Percentiles rank a stretch among this genome's conserved stretches.
phyloP scores from a whole-genome alignment of 768 basidiomycete species.

The Exidia glandulosa region DNA sequence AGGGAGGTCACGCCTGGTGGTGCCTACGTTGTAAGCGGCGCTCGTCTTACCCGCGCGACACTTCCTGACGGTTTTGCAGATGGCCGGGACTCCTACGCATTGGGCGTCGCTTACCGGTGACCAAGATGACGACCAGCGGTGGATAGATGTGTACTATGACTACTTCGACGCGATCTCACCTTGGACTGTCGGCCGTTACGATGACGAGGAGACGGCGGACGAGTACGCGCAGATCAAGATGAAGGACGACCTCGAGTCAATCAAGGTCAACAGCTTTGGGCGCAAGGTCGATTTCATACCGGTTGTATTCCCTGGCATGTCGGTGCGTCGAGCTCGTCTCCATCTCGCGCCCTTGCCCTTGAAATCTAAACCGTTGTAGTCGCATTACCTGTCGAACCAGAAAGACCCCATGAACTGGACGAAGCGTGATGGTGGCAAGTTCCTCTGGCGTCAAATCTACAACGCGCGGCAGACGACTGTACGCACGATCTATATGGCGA shows the following conservation, averaged over 20 bases:
- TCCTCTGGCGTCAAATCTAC: constrained; percentile 70
- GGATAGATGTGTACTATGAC: constrained; percentile 60
- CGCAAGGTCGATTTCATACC: constrained; percentile 73
- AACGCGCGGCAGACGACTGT: constrained; percentile 53
- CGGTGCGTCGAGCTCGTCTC: constrained; percentile 37
- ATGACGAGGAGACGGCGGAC: constrained; percentile 49
- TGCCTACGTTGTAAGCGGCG: constrained; percentile 38
- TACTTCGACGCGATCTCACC: constrained; percentile 73
- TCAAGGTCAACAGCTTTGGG: constrained; percentile 38
- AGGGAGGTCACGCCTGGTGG: constrained; percentile 58
- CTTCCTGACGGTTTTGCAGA: constrained; percentile 2
- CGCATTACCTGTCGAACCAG: constrained; percentile 59
- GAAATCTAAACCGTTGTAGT: constrained; percentile 31
- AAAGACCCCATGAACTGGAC: constrained; percentile 65
- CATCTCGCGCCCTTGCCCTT: neutral
- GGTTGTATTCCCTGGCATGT: constrained; percentile 71
- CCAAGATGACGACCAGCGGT: constrained; percentile 56
- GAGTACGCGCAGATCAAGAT: constrained; percentile 50
- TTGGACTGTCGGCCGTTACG: constrained; percentile 71
- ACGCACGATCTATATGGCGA: constrained; percentile 64
- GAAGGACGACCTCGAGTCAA: constrained; percentile 49
- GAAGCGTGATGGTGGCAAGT: constrained; percentile 59
- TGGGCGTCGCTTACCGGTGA: constrained; percentile 68
- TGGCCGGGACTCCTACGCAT: constrained; percentile 58
- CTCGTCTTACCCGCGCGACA: neutral